phyloP scores from a whole-genome alignment of 352 stramenopile species.

The Phytophthora pseudosyringae region DNA sequence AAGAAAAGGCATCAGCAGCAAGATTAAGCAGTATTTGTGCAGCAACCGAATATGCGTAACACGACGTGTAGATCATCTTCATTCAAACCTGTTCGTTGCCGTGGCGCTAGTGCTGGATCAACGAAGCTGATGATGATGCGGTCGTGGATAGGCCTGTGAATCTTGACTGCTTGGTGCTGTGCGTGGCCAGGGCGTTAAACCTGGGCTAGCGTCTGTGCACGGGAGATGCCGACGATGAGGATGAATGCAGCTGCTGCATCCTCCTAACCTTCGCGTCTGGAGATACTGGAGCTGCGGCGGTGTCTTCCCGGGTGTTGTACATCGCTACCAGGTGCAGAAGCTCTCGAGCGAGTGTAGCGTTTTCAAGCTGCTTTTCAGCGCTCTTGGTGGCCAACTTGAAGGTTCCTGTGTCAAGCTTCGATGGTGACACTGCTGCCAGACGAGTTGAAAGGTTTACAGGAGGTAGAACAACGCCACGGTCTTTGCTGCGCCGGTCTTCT shows the following conservation, averaged over 20 bases:
- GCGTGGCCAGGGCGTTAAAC: constrained; percentile 4
- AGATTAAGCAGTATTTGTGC: constrained; percentile 27
- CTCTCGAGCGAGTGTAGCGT: constrained; percentile 55
- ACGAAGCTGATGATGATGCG: background rate
- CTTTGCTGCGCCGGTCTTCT: constrained; percentile 36
- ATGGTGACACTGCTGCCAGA: constrained; percentile 7
- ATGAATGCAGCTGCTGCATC: constrained; percentile 33
- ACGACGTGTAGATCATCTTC: constrained; percentile 23
- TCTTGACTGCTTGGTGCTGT: constrained; percentile 14
- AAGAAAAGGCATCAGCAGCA: constrained; percentile 8
- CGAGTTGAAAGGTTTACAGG: constrained; percentile 15
- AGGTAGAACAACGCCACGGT: constrained; percentile 22
- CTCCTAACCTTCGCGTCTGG: constrained; percentile 27
- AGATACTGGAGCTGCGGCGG: constrained; percentile 10
- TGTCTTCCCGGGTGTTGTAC: constrained; percentile 46
- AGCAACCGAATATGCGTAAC: constrained; percentile 28
- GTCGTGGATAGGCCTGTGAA: constrained; percentile 9
- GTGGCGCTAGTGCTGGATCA: background rate
- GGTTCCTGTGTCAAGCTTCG: constrained; percentile 2
- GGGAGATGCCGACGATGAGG: constrained; percentile 18
- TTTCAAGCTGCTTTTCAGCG: constrained; percentile 40
- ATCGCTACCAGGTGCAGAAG: constrained; percentile 66
- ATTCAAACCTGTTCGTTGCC: constrained; percentile 1
- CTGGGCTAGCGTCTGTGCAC: constrained; percentile 18
- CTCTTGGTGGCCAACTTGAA: background rate